phyloP scores from a whole-genome alignment of 768 basidiomycete species.

The Trametes elegans region DNA sequence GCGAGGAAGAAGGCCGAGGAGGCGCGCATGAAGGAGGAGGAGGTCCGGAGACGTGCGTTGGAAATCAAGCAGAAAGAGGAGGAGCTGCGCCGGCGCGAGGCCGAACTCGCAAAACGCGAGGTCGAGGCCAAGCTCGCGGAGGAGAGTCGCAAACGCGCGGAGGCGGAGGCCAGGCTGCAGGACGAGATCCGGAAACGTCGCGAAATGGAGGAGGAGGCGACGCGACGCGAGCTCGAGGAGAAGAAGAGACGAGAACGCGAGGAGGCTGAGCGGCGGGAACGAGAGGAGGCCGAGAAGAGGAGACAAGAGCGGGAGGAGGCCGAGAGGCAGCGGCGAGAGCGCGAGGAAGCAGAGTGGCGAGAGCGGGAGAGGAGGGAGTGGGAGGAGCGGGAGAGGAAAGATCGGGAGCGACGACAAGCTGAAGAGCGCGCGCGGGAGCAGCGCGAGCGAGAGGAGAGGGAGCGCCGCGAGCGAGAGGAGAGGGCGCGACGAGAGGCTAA shows the following conservation, averaged over 20 bases:
- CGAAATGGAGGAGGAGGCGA: constrained; percentile 27
- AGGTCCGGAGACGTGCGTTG: constrained; percentile 22
- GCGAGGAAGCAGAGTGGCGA: constrained; percentile 25
- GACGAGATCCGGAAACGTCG: constrained; percentile 30
- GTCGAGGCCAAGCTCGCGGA: constrained; percentile 28
- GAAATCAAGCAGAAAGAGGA: constrained; percentile 30
- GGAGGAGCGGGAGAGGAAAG: constrained; percentile 34
- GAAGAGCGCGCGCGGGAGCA: neutral
- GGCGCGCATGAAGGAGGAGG: constrained; percentile 20
- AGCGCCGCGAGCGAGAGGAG: constrained; percentile 26
- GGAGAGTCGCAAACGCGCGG: constrained; percentile 28
- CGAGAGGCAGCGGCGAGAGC: constrained; percentile 13
- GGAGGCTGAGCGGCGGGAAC: constrained; percentile 19
- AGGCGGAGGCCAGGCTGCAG: constrained; percentile 33
- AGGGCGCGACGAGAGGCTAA: constrained; percentile 28
- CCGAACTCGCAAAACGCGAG: constrained; percentile 29
- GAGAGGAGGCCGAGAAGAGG: constrained; percentile 18
- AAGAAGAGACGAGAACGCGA: constrained; percentile 24
- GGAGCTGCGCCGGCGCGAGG: constrained; percentile 32
- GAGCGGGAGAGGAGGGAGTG: constrained; percentile 33
- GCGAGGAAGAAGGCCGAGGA: constrained; percentile 21
- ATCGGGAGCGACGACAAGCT: constrained; percentile 25
- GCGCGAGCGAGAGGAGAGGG: neutral
- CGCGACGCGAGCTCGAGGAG: constrained; percentile 34
- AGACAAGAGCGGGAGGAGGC: constrained; percentile 9